Conservation (phyloP, 768 basidiomycete genomes). For the Rickenella mellea region DNA sequence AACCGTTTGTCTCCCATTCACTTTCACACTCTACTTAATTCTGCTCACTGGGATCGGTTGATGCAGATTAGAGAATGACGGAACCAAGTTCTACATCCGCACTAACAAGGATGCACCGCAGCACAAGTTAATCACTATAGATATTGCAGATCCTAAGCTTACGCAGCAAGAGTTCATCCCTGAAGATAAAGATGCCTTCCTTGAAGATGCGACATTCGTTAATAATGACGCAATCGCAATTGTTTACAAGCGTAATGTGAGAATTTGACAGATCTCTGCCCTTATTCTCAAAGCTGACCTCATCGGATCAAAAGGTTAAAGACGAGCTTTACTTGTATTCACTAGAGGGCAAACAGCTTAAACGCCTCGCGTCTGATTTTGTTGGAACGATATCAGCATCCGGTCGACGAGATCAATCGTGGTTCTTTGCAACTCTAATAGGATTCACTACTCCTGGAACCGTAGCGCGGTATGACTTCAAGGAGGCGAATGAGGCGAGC, state of each 20-base stretch:
- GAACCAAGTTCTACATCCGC: slow-evolving; percentile 47
- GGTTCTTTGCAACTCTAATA: slow-evolving; percentile 55
- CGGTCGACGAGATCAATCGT: slow-evolving; percentile 40
- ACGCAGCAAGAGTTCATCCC: slow-evolving; percentile 54
- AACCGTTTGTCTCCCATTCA: slow-evolving; percentile 42
- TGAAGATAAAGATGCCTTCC: slow-evolving; percentile 53
- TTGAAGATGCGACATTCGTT: slow-evolving; percentile 40
- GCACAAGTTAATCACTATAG: slow-evolving; percentile 56
- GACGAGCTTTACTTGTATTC: slow-evolving; percentile 72
- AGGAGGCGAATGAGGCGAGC: slow-evolving; percentile 25
- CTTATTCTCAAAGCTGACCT: not conserved
- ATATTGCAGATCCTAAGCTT: slow-evolving; percentile 39
- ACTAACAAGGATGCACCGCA: slow-evolving; percentile 62
- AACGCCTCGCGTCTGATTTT: slow-evolving; percentile 52
- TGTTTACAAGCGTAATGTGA: slow-evolving; percentile 64
- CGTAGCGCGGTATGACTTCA: slow-evolving; percentile 54
- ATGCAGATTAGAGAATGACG: slow-evolving; percentile 55
- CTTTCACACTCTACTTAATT: slow-evolving; percentile 2
- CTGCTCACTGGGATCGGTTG: not conserved
- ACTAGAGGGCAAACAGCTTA: slow-evolving; percentile 39
- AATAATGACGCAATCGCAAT: slow-evolving; percentile 48
- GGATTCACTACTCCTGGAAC: slow-evolving; percentile 70
- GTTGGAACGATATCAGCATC: slow-evolving; percentile 54
- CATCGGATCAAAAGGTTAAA: slow-evolving; percentile 48
- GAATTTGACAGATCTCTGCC: slow-evolving; percentile 14